Base-by-base conservation (phyloP, 2,329 filamentous ascomycete species). In the Monosporascus sp. region DNA sequence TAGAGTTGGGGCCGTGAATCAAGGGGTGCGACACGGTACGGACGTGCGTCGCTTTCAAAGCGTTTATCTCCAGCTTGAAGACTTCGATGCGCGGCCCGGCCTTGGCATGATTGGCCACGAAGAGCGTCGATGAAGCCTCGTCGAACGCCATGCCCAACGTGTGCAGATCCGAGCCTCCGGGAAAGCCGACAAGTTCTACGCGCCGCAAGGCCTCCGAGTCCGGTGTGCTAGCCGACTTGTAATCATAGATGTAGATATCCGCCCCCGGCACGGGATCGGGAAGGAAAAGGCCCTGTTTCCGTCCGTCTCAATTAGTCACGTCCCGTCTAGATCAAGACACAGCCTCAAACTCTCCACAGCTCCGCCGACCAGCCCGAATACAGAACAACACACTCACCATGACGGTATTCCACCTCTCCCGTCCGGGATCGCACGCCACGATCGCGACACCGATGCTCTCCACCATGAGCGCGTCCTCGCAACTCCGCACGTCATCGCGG, bases 141-240 rank as follows among this genome's bases (percentile, higher is more conserved):
- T 76, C 63, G 46, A 65, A 73, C 0, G 67, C 71, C 47, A 76
- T 54, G 5, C 74, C 74, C 1, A 76, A 53, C 0, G 70, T 70
- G 55, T 73, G 74, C 17, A 75, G 68, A 47, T 74, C 70, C 2
- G 53, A 51, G 15, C 54, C 50, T 6, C 51, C 50, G 4, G 59
- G 49, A 43, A 64, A 68, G 11, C 59, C 58, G 25, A 60, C 48
- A 5, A 69, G 57, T 11, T 64, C 50, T 6, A 69, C 48, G 18
- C 56, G 56, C 25, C 49, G 60, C 17, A 69, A 55, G 1, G 63
- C 41, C 25, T 61, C 55, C 1, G 60, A 50, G 37, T 66, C 63
- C 2, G 58, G 43, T 8, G 50, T 38, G 20, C 47, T 44, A 2
- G 54, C 39, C 39, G 63, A 53, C 6, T 60, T 61, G 53, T 75